Evolutionary conservation across 2,329 filamentous ascomycete species (phyloP).

Genomic region (Tolypocladium sp.): DNA sequence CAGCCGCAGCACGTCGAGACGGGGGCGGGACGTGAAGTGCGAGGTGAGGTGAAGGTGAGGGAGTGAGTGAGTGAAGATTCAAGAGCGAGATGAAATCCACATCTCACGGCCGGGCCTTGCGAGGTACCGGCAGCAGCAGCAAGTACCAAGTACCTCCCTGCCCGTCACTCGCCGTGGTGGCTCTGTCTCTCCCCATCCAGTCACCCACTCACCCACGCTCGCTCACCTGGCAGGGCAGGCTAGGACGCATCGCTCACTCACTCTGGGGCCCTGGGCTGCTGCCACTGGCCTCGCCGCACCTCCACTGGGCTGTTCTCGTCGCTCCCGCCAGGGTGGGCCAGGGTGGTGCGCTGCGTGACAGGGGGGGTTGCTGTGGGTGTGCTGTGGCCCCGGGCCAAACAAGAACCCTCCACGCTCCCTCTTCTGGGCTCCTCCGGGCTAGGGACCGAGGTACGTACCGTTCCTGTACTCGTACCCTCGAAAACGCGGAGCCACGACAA

Average conservation of each 20-base stretch:
- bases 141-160: neutral
- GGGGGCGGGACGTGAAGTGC: neutral
- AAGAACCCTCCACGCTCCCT: neutral
- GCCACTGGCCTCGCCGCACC: too few species aligned
- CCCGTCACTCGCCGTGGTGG: neutral
- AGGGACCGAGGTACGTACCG: neutral
- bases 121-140: neutral
- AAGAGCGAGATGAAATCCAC: slow-evolving; percentile 15
- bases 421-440: neutral
- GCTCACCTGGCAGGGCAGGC: too few species aligned
- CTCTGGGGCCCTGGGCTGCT: neutral
- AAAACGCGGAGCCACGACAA: neutral
- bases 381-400: neutral
- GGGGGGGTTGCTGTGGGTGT: neutral
- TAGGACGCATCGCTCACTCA: too few species aligned
- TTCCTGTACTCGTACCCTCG: neutral
- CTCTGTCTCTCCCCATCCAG: neutral
- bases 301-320: neutral
- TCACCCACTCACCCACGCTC: neutral
- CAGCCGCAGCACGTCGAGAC: neutral
- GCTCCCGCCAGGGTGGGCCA: slow-evolving; percentile 1
- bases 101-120: slow-evolving; percentile 3
- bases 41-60: slow-evolving; percentile 7
- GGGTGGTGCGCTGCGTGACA: neutral
- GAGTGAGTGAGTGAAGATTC: slow-evolving; percentile 16